Evolutionary conservation across 352 stramenopile genomes (phyloP).

Genomic region (Peronospora tabacina): DNA sequence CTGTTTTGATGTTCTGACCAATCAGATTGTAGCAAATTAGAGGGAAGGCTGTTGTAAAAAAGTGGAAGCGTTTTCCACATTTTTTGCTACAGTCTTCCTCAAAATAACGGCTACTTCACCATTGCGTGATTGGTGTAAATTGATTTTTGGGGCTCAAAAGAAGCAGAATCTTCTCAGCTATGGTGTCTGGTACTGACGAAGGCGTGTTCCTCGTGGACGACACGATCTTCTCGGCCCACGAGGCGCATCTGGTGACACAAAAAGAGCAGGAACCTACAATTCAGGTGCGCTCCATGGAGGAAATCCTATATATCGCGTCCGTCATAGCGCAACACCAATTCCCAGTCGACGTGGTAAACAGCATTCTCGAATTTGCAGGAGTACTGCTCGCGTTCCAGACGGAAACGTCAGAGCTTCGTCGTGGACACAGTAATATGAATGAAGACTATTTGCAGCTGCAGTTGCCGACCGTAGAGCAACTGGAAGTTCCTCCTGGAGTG

Average conservation of each 20-base stretch:
- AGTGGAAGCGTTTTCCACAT: no score
- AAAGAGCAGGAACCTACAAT: constrained; percentile 17
- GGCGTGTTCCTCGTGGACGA: constrained; percentile 35
- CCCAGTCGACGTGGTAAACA: constrained; percentile 38
- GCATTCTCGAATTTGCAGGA: constrained; percentile 45
- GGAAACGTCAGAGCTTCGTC: constrained; percentile 24
- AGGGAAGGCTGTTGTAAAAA: no score
- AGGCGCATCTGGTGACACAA: constrained; percentile 15
- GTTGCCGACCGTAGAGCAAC: constrained; percentile 27
- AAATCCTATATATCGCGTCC: constrained; percentile 40
- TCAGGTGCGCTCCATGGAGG: constrained; percentile 19
- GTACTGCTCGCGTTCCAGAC: constrained; percentile 43
- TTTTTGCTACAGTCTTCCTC: no score
- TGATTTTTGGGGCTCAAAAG: background rate
- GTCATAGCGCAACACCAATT: constrained; percentile 30
- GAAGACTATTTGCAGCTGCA: constrained; percentile 46
- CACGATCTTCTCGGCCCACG: constrained; percentile 19
- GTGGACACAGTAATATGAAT: constrained; percentile 40
- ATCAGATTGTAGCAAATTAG: no score
- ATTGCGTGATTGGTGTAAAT: constrained; percentile 11
- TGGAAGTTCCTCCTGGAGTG: constrained; percentile 39
- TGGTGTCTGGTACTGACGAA: constrained; percentile 9
- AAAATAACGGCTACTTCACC: constrained; percentile 5
- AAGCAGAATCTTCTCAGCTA: background rate
- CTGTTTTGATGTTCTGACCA: no score